Evolutionary conservation across 176 grass and related monocot species (phyloP).

Genomic region (Olyra latifolia): DNA sequence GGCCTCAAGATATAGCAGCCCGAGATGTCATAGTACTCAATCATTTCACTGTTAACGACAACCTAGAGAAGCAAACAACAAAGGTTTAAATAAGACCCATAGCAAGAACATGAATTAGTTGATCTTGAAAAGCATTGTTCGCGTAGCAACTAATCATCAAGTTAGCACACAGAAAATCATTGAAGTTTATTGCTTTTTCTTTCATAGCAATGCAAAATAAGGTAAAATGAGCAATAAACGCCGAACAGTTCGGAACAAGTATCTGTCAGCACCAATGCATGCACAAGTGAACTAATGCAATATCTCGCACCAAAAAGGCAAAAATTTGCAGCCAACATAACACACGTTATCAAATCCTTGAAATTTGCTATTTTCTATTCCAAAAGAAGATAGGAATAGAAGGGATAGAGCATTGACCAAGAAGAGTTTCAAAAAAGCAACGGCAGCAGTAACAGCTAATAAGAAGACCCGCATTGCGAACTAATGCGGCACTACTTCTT

Average conservation of each 20-base stretch:
- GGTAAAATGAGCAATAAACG: neutral
- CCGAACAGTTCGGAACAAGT: neutral
- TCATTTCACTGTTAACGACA: slow-evolving; percentile 94
- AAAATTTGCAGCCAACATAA: neutral
- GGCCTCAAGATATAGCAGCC: slow-evolving; percentile 95
- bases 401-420: neutral
- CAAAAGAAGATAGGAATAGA: neutral
- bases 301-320: neutral
- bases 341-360: neutral
- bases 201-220: neutral
- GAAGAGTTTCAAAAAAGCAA: neutral
- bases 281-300: neutral
- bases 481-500: neutral
- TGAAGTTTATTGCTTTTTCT: neutral
- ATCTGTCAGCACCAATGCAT: neutral
- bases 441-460: neutral
- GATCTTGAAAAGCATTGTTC: neutral
- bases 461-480: neutral
- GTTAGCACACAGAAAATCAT: neutral
- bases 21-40: slow-evolving; percentile 97
- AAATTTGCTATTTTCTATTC: neutral
- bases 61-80: slow-evolving; percentile 48
- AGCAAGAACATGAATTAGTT: neutral
- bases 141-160: neutral
- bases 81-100: neutral